Base-by-base conservation (phyloP, 2,329 filamentous ascomycete genomes). In the Fusarium kyushuense region DNA sequence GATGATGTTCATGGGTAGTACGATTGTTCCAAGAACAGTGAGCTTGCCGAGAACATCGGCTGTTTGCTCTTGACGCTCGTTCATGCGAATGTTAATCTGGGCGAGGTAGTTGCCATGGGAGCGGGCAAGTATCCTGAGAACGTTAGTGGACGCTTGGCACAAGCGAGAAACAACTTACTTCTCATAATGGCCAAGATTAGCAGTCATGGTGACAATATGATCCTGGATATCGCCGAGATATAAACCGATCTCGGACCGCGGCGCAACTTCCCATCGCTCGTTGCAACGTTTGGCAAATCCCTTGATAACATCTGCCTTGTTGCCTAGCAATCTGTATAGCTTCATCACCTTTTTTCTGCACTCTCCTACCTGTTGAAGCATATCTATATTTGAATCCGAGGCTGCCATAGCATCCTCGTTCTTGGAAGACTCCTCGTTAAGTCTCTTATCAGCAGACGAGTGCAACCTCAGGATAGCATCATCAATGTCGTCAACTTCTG, bases 291-390 rank as follows among this genome's bases (percentile, higher is more conserved):
- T 99, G 7, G 96, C 96, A 75, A 99, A 99, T 2, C 96, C 96
- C 81, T 98, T 98, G 84, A 99, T 98, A 60, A 99, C 96, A 78
- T 99, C 96, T 49, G 96, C 96, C 81, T 99, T 99, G 80, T 97
- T 98, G 56, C 96, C 96, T 19, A 99, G 83, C 43, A 99, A 84
- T 51, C 96, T 88, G 77, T 97, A 98, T 46, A 99, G 84, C 35
- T 92, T 91, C 94, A 99, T 99, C 69, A 99, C 96, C 77, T 95
- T 95, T 84, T 98, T 98, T 72, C 96, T 89, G 77, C 94, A 97
- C 79, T 97, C 93, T 29, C 96, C 96, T 0, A 98, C 94, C 16
- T 93, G 90, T 40, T 94, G 89, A 62, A 99, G 85, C 94, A 99
- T 97, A 78, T 97, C 92, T 54, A 90, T 84, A 25, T 90, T 83